These are phyloP conservation scores for Coemansia sp. DNA, from an alignment of 192 early-diverging fungal species.

Conservation along the genomic window DNA sequence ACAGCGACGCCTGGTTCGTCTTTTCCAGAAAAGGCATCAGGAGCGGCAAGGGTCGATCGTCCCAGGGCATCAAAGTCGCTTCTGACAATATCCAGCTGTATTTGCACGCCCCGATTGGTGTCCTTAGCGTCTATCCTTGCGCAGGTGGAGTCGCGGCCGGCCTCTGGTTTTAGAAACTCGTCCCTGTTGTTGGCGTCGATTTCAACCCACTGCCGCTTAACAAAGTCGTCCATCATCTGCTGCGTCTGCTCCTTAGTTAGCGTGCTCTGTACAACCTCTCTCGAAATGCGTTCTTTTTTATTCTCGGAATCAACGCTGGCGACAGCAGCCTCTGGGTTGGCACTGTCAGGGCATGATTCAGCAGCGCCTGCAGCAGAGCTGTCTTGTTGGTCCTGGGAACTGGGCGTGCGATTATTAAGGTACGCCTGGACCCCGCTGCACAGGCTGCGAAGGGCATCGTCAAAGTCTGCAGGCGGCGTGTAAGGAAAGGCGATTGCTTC, in stretches of 20 bases:
- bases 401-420: background rate
- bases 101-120: slow-evolving; percentile 74
- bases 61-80: slow-evolving; percentile 66
- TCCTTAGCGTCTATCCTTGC: slow-evolving; percentile 73
- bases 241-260: slow-evolving; percentile 53
- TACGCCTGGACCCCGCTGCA: slow-evolving; percentile 16
- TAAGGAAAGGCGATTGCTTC: slow-evolving; percentile 34
- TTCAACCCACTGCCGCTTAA: slow-evolving; percentile 56
- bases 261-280: slow-evolving; percentile 40
- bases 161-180: slow-evolving; percentile 58
- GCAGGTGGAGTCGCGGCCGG: slow-evolving; percentile 43
- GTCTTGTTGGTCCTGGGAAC: background rate
- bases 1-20: slow-evolving; percentile 5
- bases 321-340: background rate
- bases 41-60: slow-evolving; percentile 50
- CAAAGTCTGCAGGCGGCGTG: slow-evolving; percentile 9
- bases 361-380: background rate
- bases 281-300: background rate
- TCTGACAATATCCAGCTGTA: slow-evolving; percentile 70
- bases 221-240: slow-evolving; percentile 56
- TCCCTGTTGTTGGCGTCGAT: slow-evolving; percentile 64
- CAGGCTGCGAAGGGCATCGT: slow-evolving; percentile 18
- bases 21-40: background rate
- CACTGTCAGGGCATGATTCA: background rate
- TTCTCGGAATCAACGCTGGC: background rate